A percentile compares a stretch with the other conserved stretches of the same genome.
These are phyloP conservation scores for Aspergillus tanneri DNA, from an alignment of 2,329 filamentous ascomycete species.

Conservation along the genomic window DNA sequence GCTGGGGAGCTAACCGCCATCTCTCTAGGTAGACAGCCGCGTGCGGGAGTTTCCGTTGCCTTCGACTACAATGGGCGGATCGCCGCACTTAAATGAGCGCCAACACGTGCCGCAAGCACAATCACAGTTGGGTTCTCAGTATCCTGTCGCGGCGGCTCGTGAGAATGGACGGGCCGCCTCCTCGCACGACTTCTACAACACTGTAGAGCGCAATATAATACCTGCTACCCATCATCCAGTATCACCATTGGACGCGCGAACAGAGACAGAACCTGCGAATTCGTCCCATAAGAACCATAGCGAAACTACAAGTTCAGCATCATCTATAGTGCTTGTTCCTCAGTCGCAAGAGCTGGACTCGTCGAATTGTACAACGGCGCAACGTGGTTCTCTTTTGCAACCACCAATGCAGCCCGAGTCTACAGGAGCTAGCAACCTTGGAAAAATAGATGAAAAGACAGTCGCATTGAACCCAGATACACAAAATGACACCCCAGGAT, in stretches of 20 bases:
- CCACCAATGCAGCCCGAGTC: background rate
- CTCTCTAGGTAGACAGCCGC: slow-evolving; percentile 4
- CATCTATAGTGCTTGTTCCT: background rate
- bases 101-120: slow-evolving; percentile 22
- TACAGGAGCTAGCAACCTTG: background rate
- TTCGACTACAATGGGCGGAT: slow-evolving; percentile 12
- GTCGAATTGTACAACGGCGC: background rate
- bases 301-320: background rate
- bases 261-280: background rate
- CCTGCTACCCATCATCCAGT: background rate
- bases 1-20: background rate
- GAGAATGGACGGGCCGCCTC: background rate
- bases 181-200: background rate
- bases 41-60: background rate
- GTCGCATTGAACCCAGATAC: slow-evolving; percentile 3
- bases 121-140: slow-evolving; percentile 21
- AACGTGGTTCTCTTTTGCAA: background rate
- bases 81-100: slow-evolving; percentile 14
- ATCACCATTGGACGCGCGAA: background rate
- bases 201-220: background rate
- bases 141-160: slow-evolving; percentile 6
- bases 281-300: background rate
- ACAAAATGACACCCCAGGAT: slow-evolving; percentile 15
- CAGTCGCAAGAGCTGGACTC: background rate
- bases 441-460: background rate